Percentiles rank a stretch among this genome's conserved stretches.
Conservation (phyloP, 805 yeast genomes). For the Kodamaea nitidulidarum region DNA sequence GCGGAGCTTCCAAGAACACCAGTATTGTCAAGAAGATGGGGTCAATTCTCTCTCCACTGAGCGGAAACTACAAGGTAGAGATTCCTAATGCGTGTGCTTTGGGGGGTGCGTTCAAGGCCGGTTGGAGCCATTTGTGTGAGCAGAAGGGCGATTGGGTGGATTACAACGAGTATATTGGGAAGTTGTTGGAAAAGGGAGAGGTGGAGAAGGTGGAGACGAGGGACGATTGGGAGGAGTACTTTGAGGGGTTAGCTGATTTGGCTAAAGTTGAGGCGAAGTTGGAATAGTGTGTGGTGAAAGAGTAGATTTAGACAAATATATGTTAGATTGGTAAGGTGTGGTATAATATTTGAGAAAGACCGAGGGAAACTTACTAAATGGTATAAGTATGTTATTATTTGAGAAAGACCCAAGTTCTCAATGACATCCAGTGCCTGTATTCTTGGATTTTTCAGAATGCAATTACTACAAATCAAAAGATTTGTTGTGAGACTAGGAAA, state of each 20-base stretch:
- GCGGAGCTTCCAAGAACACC: slow-evolving; percentile 76
- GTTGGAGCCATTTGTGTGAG: slow-evolving; percentile 56
- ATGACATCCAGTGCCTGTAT: too few species aligned
- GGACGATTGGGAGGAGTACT: slow-evolving; percentile 47
- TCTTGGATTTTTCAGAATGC: too few species aligned
- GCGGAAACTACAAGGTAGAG: slow-evolving; percentile 67
- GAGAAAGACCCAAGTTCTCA: too few species aligned
- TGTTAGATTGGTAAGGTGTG: too few species aligned
- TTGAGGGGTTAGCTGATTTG: slow-evolving; percentile 50
- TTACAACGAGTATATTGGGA: slow-evolving; percentile 40
- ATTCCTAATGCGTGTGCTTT: slow-evolving; percentile 88
- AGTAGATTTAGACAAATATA: too few species aligned
- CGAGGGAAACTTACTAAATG: background rate
- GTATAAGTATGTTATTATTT: too few species aligned
- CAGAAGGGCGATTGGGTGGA: slow-evolving; percentile 29
- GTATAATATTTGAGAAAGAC: too few species aligned
- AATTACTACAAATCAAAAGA: too few species aligned
- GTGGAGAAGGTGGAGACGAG: slow-evolving; percentile 39
- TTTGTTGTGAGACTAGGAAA: too few species aligned
- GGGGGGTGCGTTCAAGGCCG: slow-evolving; percentile 85
- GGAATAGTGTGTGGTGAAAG: too few species aligned
- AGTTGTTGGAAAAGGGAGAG: slow-evolving; percentile 44
- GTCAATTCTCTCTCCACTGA: slow-evolving; percentile 60
- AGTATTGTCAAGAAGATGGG: slow-evolving; percentile 69
- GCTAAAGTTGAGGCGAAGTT: slow-evolving; percentile 38